phyloP scores from a whole-genome alignment of 2,329 filamentous ascomycete species.

The Geoglossum cookeanum region DNA sequence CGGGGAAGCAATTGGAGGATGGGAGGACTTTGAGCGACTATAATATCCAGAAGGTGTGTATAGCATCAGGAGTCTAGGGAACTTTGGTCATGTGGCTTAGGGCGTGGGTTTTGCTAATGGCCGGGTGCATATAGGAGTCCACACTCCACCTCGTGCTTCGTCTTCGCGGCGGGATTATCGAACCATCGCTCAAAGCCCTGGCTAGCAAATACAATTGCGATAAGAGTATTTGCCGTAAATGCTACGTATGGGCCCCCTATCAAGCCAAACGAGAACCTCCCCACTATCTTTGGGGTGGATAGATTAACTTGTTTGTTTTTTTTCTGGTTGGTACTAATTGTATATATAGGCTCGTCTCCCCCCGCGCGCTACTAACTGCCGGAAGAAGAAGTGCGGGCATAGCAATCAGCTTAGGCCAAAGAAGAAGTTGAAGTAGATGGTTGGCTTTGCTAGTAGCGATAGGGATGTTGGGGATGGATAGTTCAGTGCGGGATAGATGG shows the following conservation, averaged over 20 bases:
- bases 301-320: neutral
- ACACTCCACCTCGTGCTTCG: slow-evolving; percentile 96
- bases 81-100: neutral
- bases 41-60: slow-evolving; percentile 93
- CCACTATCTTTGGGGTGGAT: slow-evolving; percentile 1
- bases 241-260: slow-evolving; percentile 55
- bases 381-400: slow-evolving; percentile 99
- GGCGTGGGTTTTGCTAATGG: neutral
- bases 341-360: slow-evolving; percentile 52
- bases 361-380: slow-evolving; percentile 98
- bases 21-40: slow-evolving; percentile 92
- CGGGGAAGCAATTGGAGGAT: slow-evolving; percentile 98
- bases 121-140: slow-evolving; percentile 48
- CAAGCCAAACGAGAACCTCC: neutral
- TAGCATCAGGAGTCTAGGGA: neutral
- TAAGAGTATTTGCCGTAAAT: slow-evolving; percentile 99
- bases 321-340: neutral
- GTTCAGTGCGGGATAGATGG: neutral
- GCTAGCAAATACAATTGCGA: slow-evolving; percentile 99
- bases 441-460: slow-evolving; percentile 5
- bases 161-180: slow-evolving; percentile 97
- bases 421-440: slow-evolving; percentile 96
- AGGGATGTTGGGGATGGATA: neutral
- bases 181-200: slow-evolving; percentile 95
- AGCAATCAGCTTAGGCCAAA: slow-evolving; percentile 99